These are phyloP conservation scores for Daldinia eschscholtzii DNA, from an alignment of 2,329 filamentous ascomycete genomes.

Conservation along the genomic window DNA sequence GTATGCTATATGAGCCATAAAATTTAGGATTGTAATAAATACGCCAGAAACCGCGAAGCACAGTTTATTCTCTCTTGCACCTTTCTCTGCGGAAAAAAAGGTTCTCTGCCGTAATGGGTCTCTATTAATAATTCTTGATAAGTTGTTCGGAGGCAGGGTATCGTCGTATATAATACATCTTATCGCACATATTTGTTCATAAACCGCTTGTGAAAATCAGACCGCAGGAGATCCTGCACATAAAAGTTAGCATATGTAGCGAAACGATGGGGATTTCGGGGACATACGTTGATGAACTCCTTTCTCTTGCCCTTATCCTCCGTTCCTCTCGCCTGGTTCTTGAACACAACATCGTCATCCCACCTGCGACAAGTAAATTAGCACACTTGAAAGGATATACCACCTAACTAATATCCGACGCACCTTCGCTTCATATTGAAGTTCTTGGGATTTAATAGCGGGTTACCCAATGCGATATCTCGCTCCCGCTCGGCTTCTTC, in stretches of 20 bases:
- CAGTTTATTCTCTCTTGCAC: too few relatives aligned
- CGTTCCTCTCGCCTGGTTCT: slow-evolving; percentile 95
- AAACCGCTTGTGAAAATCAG: slow-evolving; percentile 97
- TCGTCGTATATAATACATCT: slow-evolving; percentile 32
- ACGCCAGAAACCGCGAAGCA: background rate
- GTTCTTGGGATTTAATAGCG: slow-evolving; percentile 85
- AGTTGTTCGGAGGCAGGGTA: background rate
- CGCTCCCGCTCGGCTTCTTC: slow-evolving; percentile 87
- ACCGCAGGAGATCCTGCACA: slow-evolving; percentile 82
- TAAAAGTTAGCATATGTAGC: slow-evolving; percentile 45
- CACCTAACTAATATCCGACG: slow-evolving; percentile 6
- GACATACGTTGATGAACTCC: slow-evolving; percentile 93
- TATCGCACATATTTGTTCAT: slow-evolving; percentile 80
- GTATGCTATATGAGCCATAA: background rate
- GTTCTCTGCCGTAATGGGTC: background rate
- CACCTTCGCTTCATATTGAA: slow-evolving; percentile 85
- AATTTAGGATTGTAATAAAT: background rate
- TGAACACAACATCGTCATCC: slow-evolving; percentile 99
- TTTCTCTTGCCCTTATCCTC: slow-evolving; percentile 90
- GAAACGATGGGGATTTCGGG: background rate
- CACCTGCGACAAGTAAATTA: slow-evolving; percentile 67
- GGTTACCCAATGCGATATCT: slow-evolving; percentile 93
- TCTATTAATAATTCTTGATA: slow-evolving; percentile 6
- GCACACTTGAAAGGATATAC: background rate
- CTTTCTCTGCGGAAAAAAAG: background rate